A percentile compares a stretch with the other conserved stretches of the same genome.
phyloP scores from a whole-genome alignment of 2,329 filamentous ascomycete species.

The Tolypocladium capitatum region DNA sequence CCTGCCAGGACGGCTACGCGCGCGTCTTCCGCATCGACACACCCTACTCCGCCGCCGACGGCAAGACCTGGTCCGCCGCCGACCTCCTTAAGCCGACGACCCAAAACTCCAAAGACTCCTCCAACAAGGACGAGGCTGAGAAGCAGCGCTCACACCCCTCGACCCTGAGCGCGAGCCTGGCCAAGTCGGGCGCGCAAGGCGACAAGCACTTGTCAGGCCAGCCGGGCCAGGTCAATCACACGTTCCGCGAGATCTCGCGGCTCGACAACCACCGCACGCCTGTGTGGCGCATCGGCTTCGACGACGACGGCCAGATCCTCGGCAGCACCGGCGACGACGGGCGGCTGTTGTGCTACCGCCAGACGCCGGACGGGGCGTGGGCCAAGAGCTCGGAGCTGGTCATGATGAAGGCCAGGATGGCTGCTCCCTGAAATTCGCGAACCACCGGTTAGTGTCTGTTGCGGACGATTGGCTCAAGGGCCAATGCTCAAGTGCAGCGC shows the following conservation, averaged over 20 bases:
- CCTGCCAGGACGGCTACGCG: constrained; percentile 81
- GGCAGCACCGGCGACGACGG: constrained; percentile 69
- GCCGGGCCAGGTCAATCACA: constrained; percentile 54
- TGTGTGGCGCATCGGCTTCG: constrained; percentile 64
- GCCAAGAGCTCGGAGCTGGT: constrained; percentile 46
- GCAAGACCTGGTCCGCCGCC: constrained; percentile 34
- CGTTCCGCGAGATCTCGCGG: constrained; percentile 48
- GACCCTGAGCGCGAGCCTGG: constrained; percentile 38
- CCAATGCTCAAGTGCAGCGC: not conserved
- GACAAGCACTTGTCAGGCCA: constrained; percentile 42
- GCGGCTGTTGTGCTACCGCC: constrained; percentile 47
- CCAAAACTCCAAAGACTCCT: constrained; percentile 13
- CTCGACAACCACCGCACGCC: constrained; percentile 56
- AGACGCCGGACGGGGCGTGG: constrained; percentile 44
- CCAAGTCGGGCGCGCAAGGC: constrained; percentile 30
- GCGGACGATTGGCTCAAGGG: not conserved
- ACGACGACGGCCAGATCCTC: constrained; percentile 56
- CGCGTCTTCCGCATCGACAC: constrained; percentile 76
- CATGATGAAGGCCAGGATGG: constrained; percentile 43
- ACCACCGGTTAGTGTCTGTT: not conserved
- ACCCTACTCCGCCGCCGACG: constrained; percentile 31
- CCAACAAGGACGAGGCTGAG: constrained; percentile 16
- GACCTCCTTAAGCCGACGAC: constrained; percentile 27
- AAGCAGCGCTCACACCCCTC: constrained; percentile 23
- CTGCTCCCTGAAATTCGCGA: constrained; percentile 21